A percentile compares a stretch with the other conserved stretches of the same genome.
These are phyloP conservation scores for Solanum peruvianum DNA, from an alignment of 257 asterid species.

Conservation along the genomic window DNA sequence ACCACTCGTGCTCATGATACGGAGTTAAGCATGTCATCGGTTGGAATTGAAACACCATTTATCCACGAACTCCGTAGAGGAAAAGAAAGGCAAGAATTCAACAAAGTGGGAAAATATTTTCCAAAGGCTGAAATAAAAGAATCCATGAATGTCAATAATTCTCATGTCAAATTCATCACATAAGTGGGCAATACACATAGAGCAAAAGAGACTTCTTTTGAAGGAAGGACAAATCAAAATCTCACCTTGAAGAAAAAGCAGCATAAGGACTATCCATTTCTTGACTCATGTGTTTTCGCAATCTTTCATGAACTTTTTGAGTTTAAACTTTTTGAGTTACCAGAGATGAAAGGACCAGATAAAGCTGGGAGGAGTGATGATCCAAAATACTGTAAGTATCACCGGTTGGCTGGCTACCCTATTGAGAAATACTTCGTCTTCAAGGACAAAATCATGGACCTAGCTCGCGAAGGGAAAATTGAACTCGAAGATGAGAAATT, in stretches of 20 bases:
- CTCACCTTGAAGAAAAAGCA: not conserved
- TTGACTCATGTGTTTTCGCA: not conserved
- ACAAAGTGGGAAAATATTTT: no score
- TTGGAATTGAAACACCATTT: not conserved
- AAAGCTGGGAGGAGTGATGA: not conserved
- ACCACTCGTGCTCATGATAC: not conserved
- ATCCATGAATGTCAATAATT: not conserved
- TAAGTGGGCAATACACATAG: not conserved
- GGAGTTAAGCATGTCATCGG: not conserved
- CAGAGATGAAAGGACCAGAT: not conserved
- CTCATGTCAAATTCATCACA: not conserved
- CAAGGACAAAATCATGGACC: not conserved
- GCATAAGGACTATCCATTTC: not conserved
- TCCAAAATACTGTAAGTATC: not conserved
- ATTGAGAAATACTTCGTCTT: not conserved
- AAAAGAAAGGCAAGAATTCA: no score
- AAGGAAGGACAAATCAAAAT: not conserved
- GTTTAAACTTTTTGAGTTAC: not conserved
- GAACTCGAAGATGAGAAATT: not conserved
- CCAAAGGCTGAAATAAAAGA: no score
- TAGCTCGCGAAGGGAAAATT: not conserved
- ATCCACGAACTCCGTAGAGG: not conserved
- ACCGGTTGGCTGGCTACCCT: not conserved
- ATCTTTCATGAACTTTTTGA: not conserved
- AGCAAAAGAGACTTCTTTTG: not conserved